These are phyloP conservation scores for Osmanthus fragrans DNA, from an alignment of 257 asterid genomes.

Conservation along the genomic window DNA sequence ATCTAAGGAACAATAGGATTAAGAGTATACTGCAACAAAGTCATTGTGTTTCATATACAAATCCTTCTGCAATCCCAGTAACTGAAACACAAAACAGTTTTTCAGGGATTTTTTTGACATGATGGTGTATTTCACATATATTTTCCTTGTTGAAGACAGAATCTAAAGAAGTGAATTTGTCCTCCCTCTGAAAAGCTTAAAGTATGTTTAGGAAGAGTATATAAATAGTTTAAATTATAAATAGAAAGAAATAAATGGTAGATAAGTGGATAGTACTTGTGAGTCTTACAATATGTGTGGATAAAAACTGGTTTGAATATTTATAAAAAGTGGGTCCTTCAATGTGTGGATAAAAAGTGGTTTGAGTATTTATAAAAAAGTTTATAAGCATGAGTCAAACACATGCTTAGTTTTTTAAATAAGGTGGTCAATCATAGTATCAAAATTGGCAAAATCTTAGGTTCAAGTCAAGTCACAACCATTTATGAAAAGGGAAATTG, in stretches of 20 bases:
- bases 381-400: not conserved
- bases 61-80: not conserved
- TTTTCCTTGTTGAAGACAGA: not conserved
- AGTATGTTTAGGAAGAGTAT: not conserved
- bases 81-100: not conserved
- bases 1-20: constrained; percentile 10
- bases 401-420: not conserved
- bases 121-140: not conserved
- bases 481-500: not conserved
- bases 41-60: not conserved
- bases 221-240: too few relatives aligned
- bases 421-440: not conserved
- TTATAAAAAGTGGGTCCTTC: too few relatives aligned
- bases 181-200: not conserved
- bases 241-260: too few relatives aligned
- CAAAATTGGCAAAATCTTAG: not conserved
- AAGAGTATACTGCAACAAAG: constrained; percentile 14
- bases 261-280: too few relatives aligned
- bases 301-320: too few relatives aligned
- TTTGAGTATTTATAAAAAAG: too few relatives aligned
- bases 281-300: too few relatives aligned
- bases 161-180: not conserved
- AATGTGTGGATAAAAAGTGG: too few relatives aligned
- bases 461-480: not conserved
- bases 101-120: not conserved